phyloP scores from a whole-genome alignment of 345 rosid species.

The Euphorbia pulcherrima region DNA sequence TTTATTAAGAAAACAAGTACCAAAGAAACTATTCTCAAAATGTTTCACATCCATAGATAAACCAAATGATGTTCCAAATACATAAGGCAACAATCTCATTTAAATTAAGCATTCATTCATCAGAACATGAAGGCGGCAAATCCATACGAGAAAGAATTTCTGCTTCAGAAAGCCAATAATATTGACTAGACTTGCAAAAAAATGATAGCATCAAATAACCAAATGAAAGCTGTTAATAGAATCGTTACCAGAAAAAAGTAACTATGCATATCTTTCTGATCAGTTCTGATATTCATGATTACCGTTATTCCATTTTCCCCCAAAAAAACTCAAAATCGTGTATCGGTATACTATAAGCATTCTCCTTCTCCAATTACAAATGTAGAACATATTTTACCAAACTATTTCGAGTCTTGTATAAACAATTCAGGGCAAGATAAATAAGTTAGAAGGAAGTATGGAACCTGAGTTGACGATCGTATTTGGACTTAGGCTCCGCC shows the following conservation, averaged over 20 bases:
- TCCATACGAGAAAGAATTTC: neutral
- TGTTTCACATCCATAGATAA: neutral
- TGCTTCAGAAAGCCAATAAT: neutral
- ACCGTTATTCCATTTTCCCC: neutral
- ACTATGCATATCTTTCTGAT: neutral
- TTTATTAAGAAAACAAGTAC: neutral
- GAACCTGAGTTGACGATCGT: constrained; percentile 80
- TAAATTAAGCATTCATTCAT: neutral
- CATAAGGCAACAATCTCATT: neutral
- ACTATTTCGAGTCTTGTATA: too few species aligned
- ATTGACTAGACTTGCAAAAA: neutral
- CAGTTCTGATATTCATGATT: neutral
- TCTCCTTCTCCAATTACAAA: neutral
- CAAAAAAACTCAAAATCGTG: neutral
- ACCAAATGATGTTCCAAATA: neutral
- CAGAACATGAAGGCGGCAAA: neutral
- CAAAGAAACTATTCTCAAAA: neutral
- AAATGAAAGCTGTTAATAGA: too few species aligned
- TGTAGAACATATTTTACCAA: neutral
- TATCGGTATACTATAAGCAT: neutral
- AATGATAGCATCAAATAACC: neutral
- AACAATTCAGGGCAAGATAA: constrained; percentile 12
- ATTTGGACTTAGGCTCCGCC: too few species aligned
- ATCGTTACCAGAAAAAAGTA: neutral
- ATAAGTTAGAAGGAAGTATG: neutral